Evolutionary conservation across 108 stramenopile genomes (phyloP).

Genomic region (Chaetoceros tenuissimus): DNA sequence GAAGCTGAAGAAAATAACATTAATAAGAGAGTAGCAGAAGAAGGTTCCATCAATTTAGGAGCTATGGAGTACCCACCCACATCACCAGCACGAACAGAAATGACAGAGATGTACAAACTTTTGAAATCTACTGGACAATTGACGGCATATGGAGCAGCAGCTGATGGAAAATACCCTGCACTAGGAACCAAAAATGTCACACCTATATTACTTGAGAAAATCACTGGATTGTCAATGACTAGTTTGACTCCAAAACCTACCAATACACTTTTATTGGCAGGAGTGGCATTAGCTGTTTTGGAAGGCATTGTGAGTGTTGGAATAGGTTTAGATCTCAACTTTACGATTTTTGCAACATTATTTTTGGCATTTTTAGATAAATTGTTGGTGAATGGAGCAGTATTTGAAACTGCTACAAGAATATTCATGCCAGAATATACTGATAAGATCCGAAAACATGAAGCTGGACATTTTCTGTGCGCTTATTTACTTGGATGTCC

Average conservation of each 20-base stretch:
- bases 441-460: conserved; percentile 73
- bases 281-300: conserved; percentile 37
- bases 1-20: conserved; percentile 46
- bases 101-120: conserved; percentile 66
- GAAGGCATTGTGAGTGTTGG: conserved; percentile 43
- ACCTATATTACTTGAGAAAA: conserved; percentile 54
- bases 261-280: conserved; percentile 61
- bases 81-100: conserved; percentile 52
- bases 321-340: conserved; percentile 48
- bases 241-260: conserved; percentile 68
- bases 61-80: conserved; percentile 35
- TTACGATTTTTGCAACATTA: conserved; percentile 51
- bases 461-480: conserved; percentile 90
- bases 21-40: conserved; percentile 27
- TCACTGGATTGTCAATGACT: conserved; percentile 59
- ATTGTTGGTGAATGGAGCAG: conserved; percentile 63
- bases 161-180: conserved; percentile 34
- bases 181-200: conserved; percentile 57
- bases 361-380: conserved; percentile 44
- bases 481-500: conserved; percentile 92
- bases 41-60: conserved; percentile 1
- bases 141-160: conserved; percentile 49
- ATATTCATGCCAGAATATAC: conserved; percentile 50
- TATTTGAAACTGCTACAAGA: conserved; percentile 56
- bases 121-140: conserved; percentile 40